phyloP scores from a whole-genome alignment of 768 basidiomycete genomes.

The Dioszegia aurantiaca region DNA sequence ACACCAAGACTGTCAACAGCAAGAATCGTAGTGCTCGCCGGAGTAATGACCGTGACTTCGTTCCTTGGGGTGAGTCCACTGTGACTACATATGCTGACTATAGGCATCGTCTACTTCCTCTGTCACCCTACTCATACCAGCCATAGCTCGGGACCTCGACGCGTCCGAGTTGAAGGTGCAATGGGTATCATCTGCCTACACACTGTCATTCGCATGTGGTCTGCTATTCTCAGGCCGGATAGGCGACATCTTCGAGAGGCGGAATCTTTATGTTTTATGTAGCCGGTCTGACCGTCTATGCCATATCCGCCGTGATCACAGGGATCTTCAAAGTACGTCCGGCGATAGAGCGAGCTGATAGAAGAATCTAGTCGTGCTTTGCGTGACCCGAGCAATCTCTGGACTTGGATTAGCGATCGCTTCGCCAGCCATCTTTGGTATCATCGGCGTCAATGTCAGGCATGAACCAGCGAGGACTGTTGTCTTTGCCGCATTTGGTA shows the following conservation, averaged over 20 bases:
- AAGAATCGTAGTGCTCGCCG: neutral
- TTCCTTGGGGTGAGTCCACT: constrained; percentile 4
- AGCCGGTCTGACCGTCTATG: neutral
- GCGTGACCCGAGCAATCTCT: constrained; percentile 30
- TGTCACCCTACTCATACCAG: constrained; percentile 14
- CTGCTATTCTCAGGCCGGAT: constrained; percentile 3
- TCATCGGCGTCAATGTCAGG: constrained; percentile 21
- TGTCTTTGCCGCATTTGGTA: constrained; percentile 73
- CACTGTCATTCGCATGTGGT: constrained; percentile 21
- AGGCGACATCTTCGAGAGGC: neutral
- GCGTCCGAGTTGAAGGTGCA: constrained; percentile 16
- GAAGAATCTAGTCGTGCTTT: constrained; percentile 15
- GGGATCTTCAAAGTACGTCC: neutral
- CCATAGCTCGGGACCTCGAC: constrained; percentile 18
- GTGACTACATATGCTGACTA: neutral
- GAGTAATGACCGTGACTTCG: constrained; percentile 8
- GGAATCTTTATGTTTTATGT: neutral
- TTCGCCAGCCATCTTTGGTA: constrained; percentile 28
- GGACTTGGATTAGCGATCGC: constrained; percentile 28
- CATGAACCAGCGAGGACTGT: constrained; percentile 58
- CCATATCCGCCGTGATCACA: neutral
- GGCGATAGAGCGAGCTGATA: constrained; percentile 1
- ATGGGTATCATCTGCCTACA: constrained; percentile 12
- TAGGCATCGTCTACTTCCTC: constrained; percentile 5
- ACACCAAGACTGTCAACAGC: neutral